Percentiles rank a stretch among this genome's conserved stretches.
phyloP scores from a whole-genome alignment of 1,284 basidiomycete species.

The Erythrobasidium hasegawianum region DNA sequence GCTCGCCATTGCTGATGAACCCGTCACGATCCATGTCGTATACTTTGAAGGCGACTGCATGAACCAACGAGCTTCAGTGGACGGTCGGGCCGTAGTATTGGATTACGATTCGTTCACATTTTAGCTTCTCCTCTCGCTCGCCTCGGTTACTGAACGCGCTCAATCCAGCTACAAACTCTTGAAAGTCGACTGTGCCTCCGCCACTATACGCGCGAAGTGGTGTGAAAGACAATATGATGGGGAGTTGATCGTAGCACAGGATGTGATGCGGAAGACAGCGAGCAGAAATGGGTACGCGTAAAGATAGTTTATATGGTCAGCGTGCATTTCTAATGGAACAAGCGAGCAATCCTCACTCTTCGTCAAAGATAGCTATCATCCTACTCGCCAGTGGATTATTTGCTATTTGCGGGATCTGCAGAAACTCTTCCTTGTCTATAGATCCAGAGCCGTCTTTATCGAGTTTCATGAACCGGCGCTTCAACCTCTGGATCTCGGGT shows the following conservation, averaged over 20 bases:
- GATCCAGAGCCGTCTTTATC: conserved; percentile 97
- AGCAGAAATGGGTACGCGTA: neutral
- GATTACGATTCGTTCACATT: conserved; percentile 66
- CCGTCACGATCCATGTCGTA: conserved; percentile 98
- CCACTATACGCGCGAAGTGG: conserved; percentile 58
- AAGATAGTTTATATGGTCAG: neutral
- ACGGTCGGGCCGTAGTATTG: too few species aligned
- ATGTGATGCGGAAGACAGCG: neutral
- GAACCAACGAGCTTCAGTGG: neutral
- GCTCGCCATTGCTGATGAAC: conserved; percentile 96
- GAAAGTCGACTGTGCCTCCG: conserved; percentile 96
- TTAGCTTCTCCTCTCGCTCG: conserved; percentile 91
- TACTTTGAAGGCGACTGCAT: conserved; percentile 89
- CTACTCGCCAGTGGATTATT: conserved; percentile 94
- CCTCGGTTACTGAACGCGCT: conserved; percentile 96
- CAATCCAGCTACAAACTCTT: conserved; percentile 95
- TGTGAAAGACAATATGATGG: neutral
- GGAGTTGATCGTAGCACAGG: too few species aligned
- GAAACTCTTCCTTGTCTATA: conserved; percentile 96
- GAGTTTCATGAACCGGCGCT: conserved; percentile 99
- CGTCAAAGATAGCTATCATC: conserved; percentile 99
- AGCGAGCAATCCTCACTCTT: conserved; percentile 70
- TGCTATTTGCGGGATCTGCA: conserved; percentile 97
- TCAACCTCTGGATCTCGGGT: conserved; percentile 83
- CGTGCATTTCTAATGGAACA: neutral